These are phyloP conservation scores for Guyanaporus albipodus DNA, from an alignment of 768 basidiomycete species.

Conservation along the genomic window DNA sequence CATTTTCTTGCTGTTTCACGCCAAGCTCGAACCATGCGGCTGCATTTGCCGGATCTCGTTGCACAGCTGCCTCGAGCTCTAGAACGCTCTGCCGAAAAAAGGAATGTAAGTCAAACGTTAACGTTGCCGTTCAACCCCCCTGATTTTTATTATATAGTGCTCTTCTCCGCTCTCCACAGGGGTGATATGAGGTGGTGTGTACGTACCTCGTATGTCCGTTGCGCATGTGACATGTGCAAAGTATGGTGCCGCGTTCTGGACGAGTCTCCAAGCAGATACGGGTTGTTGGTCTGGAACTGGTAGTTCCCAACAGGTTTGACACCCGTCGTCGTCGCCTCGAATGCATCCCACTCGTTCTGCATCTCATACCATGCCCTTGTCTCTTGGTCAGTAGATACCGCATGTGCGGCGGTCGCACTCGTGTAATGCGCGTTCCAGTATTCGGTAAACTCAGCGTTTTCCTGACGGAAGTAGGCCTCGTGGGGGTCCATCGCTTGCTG, in stretches of 20 bases:
- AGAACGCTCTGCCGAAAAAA: conserved; percentile 63
- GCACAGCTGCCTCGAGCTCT: conserved; percentile 86
- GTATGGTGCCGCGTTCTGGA: conserved; percentile 46
- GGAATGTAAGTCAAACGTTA: conserved; percentile 15
- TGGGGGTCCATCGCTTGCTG: conserved; percentile 39
- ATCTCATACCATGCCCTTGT: conserved; percentile 56
- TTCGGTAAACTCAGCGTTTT: conserved; percentile 60
- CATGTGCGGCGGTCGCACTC: conserved; percentile 9
- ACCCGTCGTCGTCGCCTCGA: conserved; percentile 69
- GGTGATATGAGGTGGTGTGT: conserved; percentile 8
- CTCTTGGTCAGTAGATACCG: conserved; percentile 18
- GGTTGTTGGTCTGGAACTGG: conserved; percentile 74
- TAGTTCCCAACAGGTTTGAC: conserved; percentile 56
- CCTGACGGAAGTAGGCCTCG: conserved; percentile 67
- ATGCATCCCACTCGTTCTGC: conserved; percentile 76
- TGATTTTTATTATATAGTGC: background rate
- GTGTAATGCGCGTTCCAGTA: conserved; percentile 53
- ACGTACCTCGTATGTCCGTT: conserved; percentile 40
- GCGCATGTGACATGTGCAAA: conserved; percentile 30
- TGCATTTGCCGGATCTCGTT: conserved; percentile 67
- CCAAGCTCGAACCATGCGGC: conserved; percentile 88
- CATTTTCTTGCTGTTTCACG: conserved; percentile 97
- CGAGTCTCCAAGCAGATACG: conserved; percentile 65
- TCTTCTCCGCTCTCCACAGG: conserved; percentile 9
- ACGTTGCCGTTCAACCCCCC: conserved; percentile 6